Evolutionary conservation across 2,329 filamentous ascomycete species (phyloP), one percentile per base, ranked within the genome.

Genomic region (Talaromyces sp.): DNA sequence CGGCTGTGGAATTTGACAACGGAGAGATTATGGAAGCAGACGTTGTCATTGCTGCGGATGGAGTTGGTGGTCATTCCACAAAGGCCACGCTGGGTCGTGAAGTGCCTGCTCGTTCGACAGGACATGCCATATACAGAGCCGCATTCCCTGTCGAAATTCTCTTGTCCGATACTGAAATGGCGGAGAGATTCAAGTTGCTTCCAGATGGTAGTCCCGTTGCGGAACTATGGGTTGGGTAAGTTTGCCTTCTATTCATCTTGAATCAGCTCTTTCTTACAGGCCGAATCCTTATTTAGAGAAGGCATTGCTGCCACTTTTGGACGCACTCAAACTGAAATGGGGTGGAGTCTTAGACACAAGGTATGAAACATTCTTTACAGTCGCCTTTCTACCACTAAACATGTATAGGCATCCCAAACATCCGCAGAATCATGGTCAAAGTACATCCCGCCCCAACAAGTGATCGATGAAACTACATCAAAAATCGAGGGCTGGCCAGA

Each of bases 41-140:
- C 31, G 64, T 76, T 7, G 67, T 76, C 2, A 66, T 76, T 47
- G 73, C 74, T 8, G 73, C 74, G 3, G 75, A 76, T 58, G 74
- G 74, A 8, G 68, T 76, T 35, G 72, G 74, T 47, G 71, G 71
- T n/a, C 72, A 70, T 41, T 71, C 70, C 3, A 68, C 69, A 52
- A 65, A 24, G 13, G 52, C 71, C 39, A 68, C 71, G 9, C 66
- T 66, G 16, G 71, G 72, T 8, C 63, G 67, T 5, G 62, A 70
- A 1, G 60, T 69, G 2, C 64, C 63, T 16, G 72, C 72, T 4
- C 66, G 66, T 35, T 66, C 67, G n/a, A 74, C 69, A 8, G 73
- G 72, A 0, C 68, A 66, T 11, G 68, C 72, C 3, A 69, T 73
- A 5, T 73, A 69, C 39, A 59, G 73, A 22, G 65, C 66, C 0